A percentile compares a stretch with the other conserved stretches of the same genome.
These are phyloP conservation scores for Phoenix dactylifera DNA, from an alignment of 176 grass and related monocot genomes.

Conservation along the genomic window DNA sequence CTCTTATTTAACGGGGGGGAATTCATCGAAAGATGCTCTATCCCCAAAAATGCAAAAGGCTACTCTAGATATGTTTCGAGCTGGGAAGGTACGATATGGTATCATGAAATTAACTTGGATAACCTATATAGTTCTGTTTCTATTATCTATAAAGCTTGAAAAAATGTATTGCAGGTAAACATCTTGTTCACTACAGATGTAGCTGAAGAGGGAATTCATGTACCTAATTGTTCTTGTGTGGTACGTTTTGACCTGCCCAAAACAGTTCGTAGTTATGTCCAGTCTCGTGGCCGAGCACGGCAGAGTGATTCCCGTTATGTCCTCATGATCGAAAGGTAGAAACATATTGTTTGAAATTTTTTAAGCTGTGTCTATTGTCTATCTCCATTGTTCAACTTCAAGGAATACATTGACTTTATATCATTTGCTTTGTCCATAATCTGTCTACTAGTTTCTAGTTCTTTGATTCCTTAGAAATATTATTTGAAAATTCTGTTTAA, in stretches of 20 bases:
- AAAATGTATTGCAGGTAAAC: not conserved
- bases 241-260: conserved; percentile 7
- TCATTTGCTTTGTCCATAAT: too few relatives aligned
- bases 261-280: conserved; percentile 11
- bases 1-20: conserved; percentile 9
- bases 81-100: not conserved
- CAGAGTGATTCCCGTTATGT: not conserved
- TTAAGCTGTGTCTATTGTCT: too few relatives aligned
- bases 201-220: conserved; percentile 6
- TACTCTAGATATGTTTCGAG: not conserved
- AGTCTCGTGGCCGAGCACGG: conserved; percentile 6
- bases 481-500: too few relatives aligned
- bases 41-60: not conserved
- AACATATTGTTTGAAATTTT: not conserved
- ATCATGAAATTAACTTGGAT: not conserved
- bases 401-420: too few relatives aligned
- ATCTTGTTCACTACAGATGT: conserved; percentile 14
- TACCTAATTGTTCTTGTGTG: conserved; percentile 13
- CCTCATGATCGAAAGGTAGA: conserved; percentile 7
- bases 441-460: too few relatives aligned
- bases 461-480: too few relatives aligned
- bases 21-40: conserved; percentile 1
- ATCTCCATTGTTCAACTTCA: too few relatives aligned
- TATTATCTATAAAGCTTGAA: too few relatives aligned
- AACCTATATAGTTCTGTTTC: too few relatives aligned